A percentile compares a stretch with the other conserved stretches of the same genome.
Conservation (phyloP, 1,284 basidiomycete species). For the Ustilago vetiveriae region DNA sequence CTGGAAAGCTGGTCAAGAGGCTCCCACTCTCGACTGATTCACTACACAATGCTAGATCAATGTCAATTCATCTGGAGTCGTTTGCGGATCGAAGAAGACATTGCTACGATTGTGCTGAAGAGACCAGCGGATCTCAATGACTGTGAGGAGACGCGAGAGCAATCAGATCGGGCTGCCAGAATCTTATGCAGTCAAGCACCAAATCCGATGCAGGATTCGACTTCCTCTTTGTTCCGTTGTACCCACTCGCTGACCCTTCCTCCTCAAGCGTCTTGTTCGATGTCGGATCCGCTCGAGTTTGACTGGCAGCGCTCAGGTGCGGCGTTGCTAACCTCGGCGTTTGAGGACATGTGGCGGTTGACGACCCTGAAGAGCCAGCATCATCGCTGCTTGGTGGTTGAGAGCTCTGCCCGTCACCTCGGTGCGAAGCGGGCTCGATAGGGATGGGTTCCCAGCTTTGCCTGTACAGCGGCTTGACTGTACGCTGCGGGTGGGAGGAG, state of each 20-base stretch:
- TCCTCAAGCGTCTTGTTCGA: not conserved
- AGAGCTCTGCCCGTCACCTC: slow-evolving; percentile 8
- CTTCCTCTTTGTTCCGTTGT: slow-evolving; percentile 7
- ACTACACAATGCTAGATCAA: no score
- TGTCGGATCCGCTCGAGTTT: not conserved
- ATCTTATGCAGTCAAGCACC: slow-evolving; percentile 29
- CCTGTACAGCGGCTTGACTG: slow-evolving; percentile 17
- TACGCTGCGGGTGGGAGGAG: not conserved
- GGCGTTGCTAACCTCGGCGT: slow-evolving; percentile 18
- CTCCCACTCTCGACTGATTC: slow-evolving; percentile 34
- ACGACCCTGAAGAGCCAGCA: slow-evolving; percentile 10
- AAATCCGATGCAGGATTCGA: slow-evolving; percentile 20
- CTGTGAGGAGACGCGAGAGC: not conserved
- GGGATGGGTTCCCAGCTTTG: slow-evolving; percentile 26
- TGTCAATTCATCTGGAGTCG: no score
- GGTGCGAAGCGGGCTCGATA: not conserved
- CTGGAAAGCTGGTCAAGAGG: slow-evolving; percentile 58
- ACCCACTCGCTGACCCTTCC: no score
- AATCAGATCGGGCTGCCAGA: slow-evolving; percentile 32
- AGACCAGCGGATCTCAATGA: not conserved
- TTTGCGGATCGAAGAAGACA: no score
- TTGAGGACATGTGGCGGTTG: not conserved
- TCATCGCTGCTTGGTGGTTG: slow-evolving; percentile 19
- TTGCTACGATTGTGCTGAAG: no score
- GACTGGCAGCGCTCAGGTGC: not conserved